A percentile compares a stretch with the other conserved stretches of the same genome.
Evolutionary conservation across 2,329 filamentous ascomycete species (phyloP).

Genomic region (Reticulascus tulasneorum): DNA sequence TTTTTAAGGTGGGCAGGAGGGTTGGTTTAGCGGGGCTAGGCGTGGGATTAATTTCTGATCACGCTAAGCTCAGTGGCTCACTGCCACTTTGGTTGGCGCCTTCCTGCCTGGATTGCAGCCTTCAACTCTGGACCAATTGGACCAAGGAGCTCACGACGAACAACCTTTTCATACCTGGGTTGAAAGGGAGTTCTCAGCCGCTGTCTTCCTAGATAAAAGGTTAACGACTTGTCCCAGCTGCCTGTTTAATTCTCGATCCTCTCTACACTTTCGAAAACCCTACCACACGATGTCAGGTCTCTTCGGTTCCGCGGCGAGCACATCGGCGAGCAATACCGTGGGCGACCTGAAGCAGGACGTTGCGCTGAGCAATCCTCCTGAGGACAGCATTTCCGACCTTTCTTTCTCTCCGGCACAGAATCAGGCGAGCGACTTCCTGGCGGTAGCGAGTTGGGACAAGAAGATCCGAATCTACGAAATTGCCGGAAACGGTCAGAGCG

Average conservation of each 20-base stretch:
- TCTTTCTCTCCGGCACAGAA: conserved; percentile 66
- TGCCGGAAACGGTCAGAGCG: conserved; percentile 68
- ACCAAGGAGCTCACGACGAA: too few relatives aligned
- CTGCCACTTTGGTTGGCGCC: too few relatives aligned
- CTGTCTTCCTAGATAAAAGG: too few relatives aligned
- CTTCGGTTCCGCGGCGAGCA: conserved; percentile 50
- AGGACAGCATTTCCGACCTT: conserved; percentile 86
- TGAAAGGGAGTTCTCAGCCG: too few relatives aligned
- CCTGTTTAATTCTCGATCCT: too few relatives aligned
- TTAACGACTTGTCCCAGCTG: too few relatives aligned
- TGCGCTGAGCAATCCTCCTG: conserved; percentile 70
- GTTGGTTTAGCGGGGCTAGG: too few relatives aligned
- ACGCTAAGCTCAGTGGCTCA: too few relatives aligned
- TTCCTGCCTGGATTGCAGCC: conserved; percentile 4
- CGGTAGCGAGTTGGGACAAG: conserved; percentile 94
- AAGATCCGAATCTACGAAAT: conserved; percentile 97
- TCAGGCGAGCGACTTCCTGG: conserved; percentile 69
- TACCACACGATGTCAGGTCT: conserved; percentile 57
- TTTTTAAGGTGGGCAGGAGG: too few relatives aligned
- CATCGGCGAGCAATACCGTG: conserved; percentile 64
- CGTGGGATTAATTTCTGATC: too few relatives aligned
- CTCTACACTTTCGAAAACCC: not conserved
- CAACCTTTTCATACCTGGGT: too few relatives aligned
- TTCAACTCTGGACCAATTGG: too few relatives aligned
- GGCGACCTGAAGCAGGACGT: conserved; percentile 92